Evolutionary conservation across 1,284 basidiomycete species (phyloP).

Genomic region (Cutaneotrichosporon cyanovorans): DNA sequence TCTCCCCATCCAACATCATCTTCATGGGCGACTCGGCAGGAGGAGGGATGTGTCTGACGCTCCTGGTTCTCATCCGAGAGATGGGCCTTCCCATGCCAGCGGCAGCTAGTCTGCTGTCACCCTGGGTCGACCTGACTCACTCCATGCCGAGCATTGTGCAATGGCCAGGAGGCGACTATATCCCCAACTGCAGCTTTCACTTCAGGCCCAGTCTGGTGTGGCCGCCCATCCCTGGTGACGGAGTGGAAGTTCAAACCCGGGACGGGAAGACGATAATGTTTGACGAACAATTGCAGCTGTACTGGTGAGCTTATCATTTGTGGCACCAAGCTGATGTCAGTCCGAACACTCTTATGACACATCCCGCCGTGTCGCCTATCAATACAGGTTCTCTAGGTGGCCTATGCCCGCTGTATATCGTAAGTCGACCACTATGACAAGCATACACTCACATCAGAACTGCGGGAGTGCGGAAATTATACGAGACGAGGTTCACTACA

Average conservation of each 20-base stretch:
- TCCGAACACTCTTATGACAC: constrained; percentile 48
- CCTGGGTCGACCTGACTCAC: constrained; percentile 90
- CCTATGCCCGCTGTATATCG: constrained; percentile 49
- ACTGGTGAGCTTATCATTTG: constrained; percentile 40
- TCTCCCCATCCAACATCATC: constrained; percentile 73
- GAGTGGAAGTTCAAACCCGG: constrained; percentile 29
- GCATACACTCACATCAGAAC: constrained; percentile 18
- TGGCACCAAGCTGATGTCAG: constrained; percentile 14
- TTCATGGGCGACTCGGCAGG: constrained; percentile 89
- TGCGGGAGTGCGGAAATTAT: constrained; percentile 49
- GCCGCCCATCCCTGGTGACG: constrained; percentile 39
- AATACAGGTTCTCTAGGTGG: constrained; percentile 50
- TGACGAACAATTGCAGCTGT: constrained; percentile 50
- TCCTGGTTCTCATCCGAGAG: constrained; percentile 84
- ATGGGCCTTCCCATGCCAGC: constrained; percentile 72
- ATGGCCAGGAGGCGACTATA: constrained; percentile 39
- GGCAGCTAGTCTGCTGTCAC: constrained; percentile 73
- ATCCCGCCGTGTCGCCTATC: constrained; percentile 50
- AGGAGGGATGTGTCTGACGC: constrained; percentile 73
- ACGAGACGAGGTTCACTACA: constrained; percentile 44
- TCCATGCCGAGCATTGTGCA: constrained; percentile 72
- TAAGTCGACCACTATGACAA: constrained; percentile 17
- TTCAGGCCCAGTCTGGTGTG: constrained; percentile 43
- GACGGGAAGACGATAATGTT: constrained; percentile 28
- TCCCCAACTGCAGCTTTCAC: constrained; percentile 41